phyloP scores from a whole-genome alignment of 257 asterid genomes.

The Nicotiana attenuata region DNA sequence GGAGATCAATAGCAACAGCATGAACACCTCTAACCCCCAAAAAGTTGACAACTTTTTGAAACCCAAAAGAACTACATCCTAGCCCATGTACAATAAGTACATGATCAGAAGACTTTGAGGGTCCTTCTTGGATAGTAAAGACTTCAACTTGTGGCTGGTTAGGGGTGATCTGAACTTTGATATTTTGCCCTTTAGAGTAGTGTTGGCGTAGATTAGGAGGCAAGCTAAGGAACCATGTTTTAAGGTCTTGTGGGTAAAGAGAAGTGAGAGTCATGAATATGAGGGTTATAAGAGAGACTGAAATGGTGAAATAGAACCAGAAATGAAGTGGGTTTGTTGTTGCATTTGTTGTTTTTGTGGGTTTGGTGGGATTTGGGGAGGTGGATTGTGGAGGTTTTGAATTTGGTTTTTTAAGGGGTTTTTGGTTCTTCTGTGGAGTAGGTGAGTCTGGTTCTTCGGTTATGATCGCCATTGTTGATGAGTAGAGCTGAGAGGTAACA shows the following conservation, averaged over 20 bases:
- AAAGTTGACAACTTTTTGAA: constrained; percentile 37
- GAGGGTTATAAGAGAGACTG: constrained; percentile 51
- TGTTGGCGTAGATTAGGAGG: constrained; percentile 64
- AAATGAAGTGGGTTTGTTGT: constrained; percentile 64
- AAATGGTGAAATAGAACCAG: constrained; percentile 69
- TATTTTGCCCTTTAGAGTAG: constrained; percentile 61
- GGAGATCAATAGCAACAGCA: constrained; percentile 75
- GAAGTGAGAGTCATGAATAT: constrained; percentile 41
- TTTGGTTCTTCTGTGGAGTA: constrained; percentile 28
- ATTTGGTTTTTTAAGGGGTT: constrained; percentile 26
- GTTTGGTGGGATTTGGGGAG: constrained; percentile 18
- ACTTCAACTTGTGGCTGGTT: constrained; percentile 66
- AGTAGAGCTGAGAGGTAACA: not conserved
- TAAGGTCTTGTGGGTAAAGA: constrained; percentile 61
- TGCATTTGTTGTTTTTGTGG: constrained; percentile 18
- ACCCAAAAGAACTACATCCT: constrained; percentile 77
- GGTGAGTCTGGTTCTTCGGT: constrained; percentile 57
- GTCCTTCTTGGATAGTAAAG: constrained; percentile 66
- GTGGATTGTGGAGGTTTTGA: constrained; percentile 25
- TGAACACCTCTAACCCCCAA: constrained; percentile 51
- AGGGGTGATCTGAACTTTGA: constrained; percentile 70
- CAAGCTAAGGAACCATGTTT: constrained; percentile 68
- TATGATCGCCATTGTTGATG: constrained; percentile 53
- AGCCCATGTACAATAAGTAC: constrained; percentile 69
- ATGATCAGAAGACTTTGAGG: constrained; percentile 38